Evolutionary conservation across 805 yeast species (phyloP).

Genomic region (Starmera quercuum): DNA sequence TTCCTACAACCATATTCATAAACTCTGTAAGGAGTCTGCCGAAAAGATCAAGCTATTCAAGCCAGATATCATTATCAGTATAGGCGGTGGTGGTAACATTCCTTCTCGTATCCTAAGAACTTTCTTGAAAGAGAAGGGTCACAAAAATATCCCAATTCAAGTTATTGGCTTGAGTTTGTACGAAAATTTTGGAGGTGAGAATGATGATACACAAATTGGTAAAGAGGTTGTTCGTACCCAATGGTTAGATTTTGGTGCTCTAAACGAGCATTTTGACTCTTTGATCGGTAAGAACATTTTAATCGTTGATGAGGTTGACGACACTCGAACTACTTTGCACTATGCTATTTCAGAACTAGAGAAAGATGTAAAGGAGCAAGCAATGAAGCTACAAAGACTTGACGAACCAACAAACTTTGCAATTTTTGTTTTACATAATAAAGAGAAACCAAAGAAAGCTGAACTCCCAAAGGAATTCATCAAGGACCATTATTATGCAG

Average conservation of each 20-base stretch:
- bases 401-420: slow-evolving; percentile 60
- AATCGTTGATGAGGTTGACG: slow-evolving; percentile 89
- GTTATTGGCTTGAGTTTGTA: slow-evolving; percentile 62
- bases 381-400: slow-evolving; percentile 48
- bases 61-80: slow-evolving; percentile 56
- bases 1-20: slow-evolving; percentile 76
- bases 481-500: slow-evolving; percentile 60
- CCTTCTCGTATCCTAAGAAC: slow-evolving; percentile 58
- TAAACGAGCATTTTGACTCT: slow-evolving; percentile 62
- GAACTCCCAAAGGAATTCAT: slow-evolving; percentile 57
- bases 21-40: slow-evolving; percentile 68
- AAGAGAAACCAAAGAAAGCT: slow-evolving; percentile 74
- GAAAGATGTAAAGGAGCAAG: slow-evolving; percentile 48
- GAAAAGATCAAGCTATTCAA: slow-evolving; percentile 33
- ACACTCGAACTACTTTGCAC: slow-evolving; percentile 83
- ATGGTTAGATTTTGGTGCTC: slow-evolving; percentile 79
- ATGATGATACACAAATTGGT: slow-evolving; percentile 46
- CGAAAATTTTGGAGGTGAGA: slow-evolving; percentile 43
- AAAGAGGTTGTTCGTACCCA: slow-evolving; percentile 82
- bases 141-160: slow-evolving; percentile 62
- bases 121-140: slow-evolving; percentile 48
- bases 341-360: slow-evolving; percentile 74
- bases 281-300: slow-evolving; percentile 74
- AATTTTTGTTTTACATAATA: slow-evolving; percentile 78
- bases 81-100: slow-evolving; percentile 70